A percentile compares a stretch with the other conserved stretches of the same genome.
phyloP scores from a whole-genome alignment of 768 basidiomycete species.

The Boletus eberwhitei region DNA sequence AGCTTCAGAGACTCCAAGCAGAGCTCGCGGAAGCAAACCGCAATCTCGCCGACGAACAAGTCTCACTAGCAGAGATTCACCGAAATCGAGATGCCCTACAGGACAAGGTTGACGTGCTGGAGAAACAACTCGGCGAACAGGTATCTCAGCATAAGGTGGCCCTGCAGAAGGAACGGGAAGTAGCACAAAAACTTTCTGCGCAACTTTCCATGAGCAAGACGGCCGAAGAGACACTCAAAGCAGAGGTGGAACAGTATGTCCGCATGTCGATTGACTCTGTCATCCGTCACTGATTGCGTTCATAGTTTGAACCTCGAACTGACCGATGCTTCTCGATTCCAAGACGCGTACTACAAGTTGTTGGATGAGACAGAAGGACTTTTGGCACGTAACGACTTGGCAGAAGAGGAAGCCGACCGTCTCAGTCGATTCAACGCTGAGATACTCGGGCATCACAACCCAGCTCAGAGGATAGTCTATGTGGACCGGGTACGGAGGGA shows the following conservation, averaged over 20 bases:
- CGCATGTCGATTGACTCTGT: not conserved
- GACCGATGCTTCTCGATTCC: slow-evolving; percentile 57
- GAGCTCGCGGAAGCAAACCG: slow-evolving; percentile 32
- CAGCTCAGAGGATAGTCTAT: slow-evolving; percentile 82
- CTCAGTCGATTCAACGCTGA: slow-evolving; percentile 82
- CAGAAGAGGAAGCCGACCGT: slow-evolving; percentile 74
- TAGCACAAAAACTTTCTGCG: slow-evolving; percentile 44
- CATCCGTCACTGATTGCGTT: not conserved
- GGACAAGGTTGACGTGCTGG: slow-evolving; percentile 24
- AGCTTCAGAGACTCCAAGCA: slow-evolving; percentile 39
- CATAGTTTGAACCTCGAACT: slow-evolving; percentile 49
- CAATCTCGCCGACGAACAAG: slow-evolving; percentile 21
- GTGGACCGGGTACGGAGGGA: slow-evolving; percentile 81
- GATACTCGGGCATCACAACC: slow-evolving; percentile 80
- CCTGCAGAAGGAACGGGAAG: slow-evolving; percentile 46
- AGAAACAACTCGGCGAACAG: slow-evolving; percentile 32
- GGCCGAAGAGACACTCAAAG: slow-evolving; percentile 65
- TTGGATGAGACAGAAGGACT: slow-evolving; percentile 62
- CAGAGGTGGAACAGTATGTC: slow-evolving; percentile 67
- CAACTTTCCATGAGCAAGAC: slow-evolving; percentile 54
- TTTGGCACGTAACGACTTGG: slow-evolving; percentile 66
- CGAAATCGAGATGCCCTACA: slow-evolving; percentile 24
- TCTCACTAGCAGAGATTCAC: slow-evolving; percentile 14
- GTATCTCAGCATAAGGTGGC: slow-evolving; percentile 33
- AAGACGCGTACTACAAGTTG: slow-evolving; percentile 67